A percentile compares a stretch with the other conserved stretches of the same genome.
These are phyloP conservation scores for Fusarium tupiense DNA, from an alignment of 2,329 filamentous ascomycete species.

Conservation along the genomic window DNA sequence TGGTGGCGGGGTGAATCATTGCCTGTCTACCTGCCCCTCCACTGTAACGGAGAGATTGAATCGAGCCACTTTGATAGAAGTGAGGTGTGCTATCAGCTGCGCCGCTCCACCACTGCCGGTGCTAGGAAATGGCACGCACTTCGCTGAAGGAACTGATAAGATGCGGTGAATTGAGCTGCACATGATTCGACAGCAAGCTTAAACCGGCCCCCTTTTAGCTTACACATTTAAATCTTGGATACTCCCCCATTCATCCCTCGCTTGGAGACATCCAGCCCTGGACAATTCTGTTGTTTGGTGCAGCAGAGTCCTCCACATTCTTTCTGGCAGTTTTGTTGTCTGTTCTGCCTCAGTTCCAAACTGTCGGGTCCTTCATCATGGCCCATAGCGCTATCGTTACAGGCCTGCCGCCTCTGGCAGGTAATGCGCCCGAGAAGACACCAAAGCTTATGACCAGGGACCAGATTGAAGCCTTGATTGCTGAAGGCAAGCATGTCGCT, in stretches of 20 bases:
- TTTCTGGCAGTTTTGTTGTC: neutral
- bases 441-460: constrained; percentile 53
- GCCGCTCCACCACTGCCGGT: constrained; percentile 19
- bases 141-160: constrained; percentile 1
- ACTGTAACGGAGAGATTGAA: neutral
- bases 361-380: neutral
- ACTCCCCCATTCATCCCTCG: neutral
- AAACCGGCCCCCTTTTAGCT: constrained; percentile 1
- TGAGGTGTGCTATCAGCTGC: neutral
- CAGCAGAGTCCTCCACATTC: constrained; percentile 1
- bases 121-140: constrained; percentile 17
- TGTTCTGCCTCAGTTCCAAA: neutral
- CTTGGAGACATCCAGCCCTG: neutral
- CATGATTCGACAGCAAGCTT: constrained; percentile 14
- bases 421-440: constrained; percentile 29
- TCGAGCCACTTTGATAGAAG: constrained; percentile 22
- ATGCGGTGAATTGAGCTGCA: constrained; percentile 40
- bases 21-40: neutral
- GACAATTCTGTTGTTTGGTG: neutral
- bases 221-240: neutral
- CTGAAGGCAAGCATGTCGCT: constrained; percentile 80
- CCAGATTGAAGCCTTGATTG: constrained; percentile 77
- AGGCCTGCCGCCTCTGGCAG: constrained; percentile 30
- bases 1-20: constrained; percentile 21
- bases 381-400: constrained; percentile 30